Base-by-base conservation (phyloP, 1,284 basidiomycete species). In the Mycena citricolor region DNA sequence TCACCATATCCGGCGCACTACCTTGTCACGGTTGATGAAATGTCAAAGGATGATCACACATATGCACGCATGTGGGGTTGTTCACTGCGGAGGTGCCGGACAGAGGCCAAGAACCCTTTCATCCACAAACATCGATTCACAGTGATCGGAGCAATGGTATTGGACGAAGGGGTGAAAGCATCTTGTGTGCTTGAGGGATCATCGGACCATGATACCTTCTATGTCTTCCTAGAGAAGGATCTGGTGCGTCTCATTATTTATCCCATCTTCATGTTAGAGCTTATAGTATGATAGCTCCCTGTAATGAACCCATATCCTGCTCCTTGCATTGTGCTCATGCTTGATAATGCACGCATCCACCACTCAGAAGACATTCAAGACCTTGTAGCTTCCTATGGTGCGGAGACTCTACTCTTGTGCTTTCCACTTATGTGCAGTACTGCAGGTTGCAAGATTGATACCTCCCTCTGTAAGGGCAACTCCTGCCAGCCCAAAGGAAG, bases 151-250 rank as follows among this genome's bases (percentile, higher is more conserved):
- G 51, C 42, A 7, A 32, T 59, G 17, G 47, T 55, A 11, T 36
- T 62, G 2, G 55, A 62, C 42, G 48, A 21, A 4, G 45, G 59
- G 10, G 53, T 57, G 13, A 44, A 57, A n/a, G 54, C 58, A 13
- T 42, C 49, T 21, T 38, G 46, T 13, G 58, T 60, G 1, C 22
- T 61, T 13, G 54, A 58, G 39, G 60, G 57, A 16, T 58, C 52
- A 16, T 52, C 54, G 12, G 47, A 36, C 8, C 36, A 42, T 4
- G 40, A 55, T 7, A 44, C 33, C 2, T 61, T 61, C 30, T 29
- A 55, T 4, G 49, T 57, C n/a, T 61, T 55, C 26, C 40, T 61
- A 5, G 33, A 29, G 8, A 35, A 57, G 26, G 47, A 58, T 38
- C 25, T 61, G 21, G 55, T 61, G 34, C 12, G 57, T 49, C 8